These are phyloP conservation scores for Pleurotus djamor DNA, from an alignment of 768 basidiomycete genomes.

Conservation along the genomic window DNA sequence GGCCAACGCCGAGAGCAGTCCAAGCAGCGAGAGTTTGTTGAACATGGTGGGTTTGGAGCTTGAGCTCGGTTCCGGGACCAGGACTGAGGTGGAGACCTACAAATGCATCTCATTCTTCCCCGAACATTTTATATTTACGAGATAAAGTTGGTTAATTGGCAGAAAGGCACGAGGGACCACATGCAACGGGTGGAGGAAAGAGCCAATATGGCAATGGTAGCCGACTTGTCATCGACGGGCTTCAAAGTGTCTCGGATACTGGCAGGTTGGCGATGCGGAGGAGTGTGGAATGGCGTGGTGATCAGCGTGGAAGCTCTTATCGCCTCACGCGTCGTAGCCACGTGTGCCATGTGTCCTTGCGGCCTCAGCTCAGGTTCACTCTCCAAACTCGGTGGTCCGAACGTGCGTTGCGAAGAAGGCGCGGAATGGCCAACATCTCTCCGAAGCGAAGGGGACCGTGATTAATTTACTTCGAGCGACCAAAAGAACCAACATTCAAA, in stretches of 20 bases:
- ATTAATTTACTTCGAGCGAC: not conserved
- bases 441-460: not conserved
- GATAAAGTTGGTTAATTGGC: not conserved
- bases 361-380: not conserved
- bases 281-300: not conserved
- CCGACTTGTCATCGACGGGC: not conserved
- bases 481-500: not conserved
- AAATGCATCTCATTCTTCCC: not conserved
- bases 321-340: slow-evolving; percentile 1
- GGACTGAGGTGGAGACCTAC: not conserved
- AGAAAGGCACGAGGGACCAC: not conserved
- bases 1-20: slow-evolving; percentile 10
- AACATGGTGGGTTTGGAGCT: not conserved
- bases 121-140: slow-evolving; percentile 1
- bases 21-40: not conserved
- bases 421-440: not conserved
- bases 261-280: not conserved
- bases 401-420: not conserved
- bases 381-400: not conserved
- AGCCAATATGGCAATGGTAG: not conserved
- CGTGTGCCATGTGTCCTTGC: not conserved
- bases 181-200: not conserved
- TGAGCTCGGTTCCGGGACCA: not conserved
- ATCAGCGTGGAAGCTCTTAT: not conserved
- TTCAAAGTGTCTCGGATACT: not conserved